These are phyloP conservation scores for Saksenaea vasiformis DNA, from an alignment of 371 early-diverging fungal genomes.

Conservation along the genomic window DNA sequence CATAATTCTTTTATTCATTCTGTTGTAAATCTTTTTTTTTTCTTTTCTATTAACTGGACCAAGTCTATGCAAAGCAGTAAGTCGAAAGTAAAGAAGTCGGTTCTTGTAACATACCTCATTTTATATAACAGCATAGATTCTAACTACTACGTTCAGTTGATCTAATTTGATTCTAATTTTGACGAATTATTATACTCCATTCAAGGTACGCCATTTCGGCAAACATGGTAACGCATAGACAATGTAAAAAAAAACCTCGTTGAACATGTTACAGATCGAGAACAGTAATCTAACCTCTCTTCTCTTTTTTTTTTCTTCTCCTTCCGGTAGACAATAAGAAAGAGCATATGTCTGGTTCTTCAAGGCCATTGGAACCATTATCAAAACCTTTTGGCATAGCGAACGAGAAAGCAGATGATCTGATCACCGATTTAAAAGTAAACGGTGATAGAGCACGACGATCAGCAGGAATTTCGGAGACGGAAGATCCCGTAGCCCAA, in stretches of 20 bases:
- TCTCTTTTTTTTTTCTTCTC: background rate
- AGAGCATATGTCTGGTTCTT: background rate
- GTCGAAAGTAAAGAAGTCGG: background rate
- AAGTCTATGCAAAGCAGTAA: background rate
- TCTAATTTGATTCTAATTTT: background rate
- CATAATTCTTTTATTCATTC: background rate
- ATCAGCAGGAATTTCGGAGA: background rate
- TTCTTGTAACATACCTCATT: background rate
- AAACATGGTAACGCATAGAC: background rate
- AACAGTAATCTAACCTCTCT: background rate
- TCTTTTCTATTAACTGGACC: constrained; percentile 27
- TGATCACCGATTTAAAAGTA: background rate
- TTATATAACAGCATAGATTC: background rate
- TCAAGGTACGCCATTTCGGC: constrained; percentile 1
- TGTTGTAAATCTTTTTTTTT: constrained; percentile 13
- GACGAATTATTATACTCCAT: background rate
- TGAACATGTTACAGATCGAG: background rate
- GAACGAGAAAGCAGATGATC: background rate
- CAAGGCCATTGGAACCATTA: background rate
- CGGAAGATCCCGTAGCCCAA: constrained; percentile 5
- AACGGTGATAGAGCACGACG: background rate
- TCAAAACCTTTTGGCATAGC: background rate
- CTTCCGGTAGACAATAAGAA: background rate
- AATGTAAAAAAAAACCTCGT: background rate
- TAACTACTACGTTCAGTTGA: background rate